phyloP scores from a whole-genome alignment of 1,139 yeast genomes.

The Pichia norvegensis region DNA sequence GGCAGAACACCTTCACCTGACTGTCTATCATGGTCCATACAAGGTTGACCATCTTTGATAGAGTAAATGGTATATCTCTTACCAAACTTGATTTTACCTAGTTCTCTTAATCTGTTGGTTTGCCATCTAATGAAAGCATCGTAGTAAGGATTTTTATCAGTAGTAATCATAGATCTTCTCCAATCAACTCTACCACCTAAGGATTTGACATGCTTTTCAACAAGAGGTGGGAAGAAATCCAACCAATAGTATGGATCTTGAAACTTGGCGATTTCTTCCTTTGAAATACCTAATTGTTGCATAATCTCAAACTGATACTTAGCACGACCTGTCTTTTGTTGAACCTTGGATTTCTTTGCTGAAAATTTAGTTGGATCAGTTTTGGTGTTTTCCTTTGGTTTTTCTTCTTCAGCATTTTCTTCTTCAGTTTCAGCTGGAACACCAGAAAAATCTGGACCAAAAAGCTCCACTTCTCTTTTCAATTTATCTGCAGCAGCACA shows the following conservation, averaged over 20 bases:
- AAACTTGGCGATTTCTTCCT: constrained; percentile 74
- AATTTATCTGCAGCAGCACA: constrained; percentile 95
- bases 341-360: constrained; percentile 89
- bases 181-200: constrained; percentile 96
- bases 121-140: constrained; percentile 97
- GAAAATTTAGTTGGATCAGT: constrained; percentile 79
- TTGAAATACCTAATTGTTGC: constrained; percentile 84
- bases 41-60: constrained; percentile 97
- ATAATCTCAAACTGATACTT: constrained; percentile 94
- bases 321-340: constrained; percentile 86
- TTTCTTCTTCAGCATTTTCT: constrained; percentile 26
- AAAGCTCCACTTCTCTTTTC: constrained; percentile 82
- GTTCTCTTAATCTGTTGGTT: constrained; percentile 77
- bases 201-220: constrained; percentile 68
- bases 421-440: constrained; percentile 31
- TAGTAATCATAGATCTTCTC: constrained; percentile 95
- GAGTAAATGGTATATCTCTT: constrained; percentile 97
- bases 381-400: constrained; percentile 46
- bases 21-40: constrained; percentile 98
- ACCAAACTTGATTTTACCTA: constrained; percentile 93
- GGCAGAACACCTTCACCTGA: constrained; percentile 97
- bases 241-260: constrained; percentile 91
- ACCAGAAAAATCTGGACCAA: constrained; percentile 64
- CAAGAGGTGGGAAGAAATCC: constrained; percentile 82
- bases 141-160: constrained; percentile 90